Evolutionary conservation across 441 rosid species (phyloP), one percentile per base, ranked within the genome.

Genomic region (Brassica balearica): DNA sequence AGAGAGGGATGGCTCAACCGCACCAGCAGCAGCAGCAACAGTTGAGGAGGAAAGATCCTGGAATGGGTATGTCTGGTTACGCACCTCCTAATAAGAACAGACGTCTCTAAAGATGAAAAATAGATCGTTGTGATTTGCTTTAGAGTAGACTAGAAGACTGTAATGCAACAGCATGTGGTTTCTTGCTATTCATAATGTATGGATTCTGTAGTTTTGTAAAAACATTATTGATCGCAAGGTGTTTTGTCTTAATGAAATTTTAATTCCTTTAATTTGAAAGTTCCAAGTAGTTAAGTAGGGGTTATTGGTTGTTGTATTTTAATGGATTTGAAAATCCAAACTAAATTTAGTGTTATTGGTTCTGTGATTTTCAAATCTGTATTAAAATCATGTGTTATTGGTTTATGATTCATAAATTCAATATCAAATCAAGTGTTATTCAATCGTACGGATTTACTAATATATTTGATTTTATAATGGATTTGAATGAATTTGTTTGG

Each of bases 51-150:
- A 96, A 91, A 81, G 99, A 94, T 66, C 92, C 93, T 2, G 95
- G 93, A 78, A 84, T 87, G 87, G 96, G 96, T 74, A 78, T 89
- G 88, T 75, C 91, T 9, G 94, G 97, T 74, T 91, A 94, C 74
- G 95, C 96, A 83, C 91, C 98, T 2, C 99, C 88, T 73, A 96
- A 89, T 85, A 93, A 90, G 84, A 82, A 87, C 75, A 90, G 99
- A 78, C 95, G 99, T 48, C 77, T 88, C 78, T 91, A 81, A 85
- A 53, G 22, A 15, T 53, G 17, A 6, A 53, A 48, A 53, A 53
- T n/a, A 41, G 2, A 53, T 53, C 58, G 7, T 53, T n/a, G 19
- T n/a, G 56, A 6, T n/a, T 12, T 48, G 56, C 19, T 46, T 46
- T 34, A 46, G 55, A 46, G 53, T 46, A 43, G 53, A 46, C 53